A percentile compares a stretch with the other conserved stretches of the same genome.
phyloP scores from a whole-genome alignment of 768 basidiomycete species.

The Crucibulum laeve region DNA sequence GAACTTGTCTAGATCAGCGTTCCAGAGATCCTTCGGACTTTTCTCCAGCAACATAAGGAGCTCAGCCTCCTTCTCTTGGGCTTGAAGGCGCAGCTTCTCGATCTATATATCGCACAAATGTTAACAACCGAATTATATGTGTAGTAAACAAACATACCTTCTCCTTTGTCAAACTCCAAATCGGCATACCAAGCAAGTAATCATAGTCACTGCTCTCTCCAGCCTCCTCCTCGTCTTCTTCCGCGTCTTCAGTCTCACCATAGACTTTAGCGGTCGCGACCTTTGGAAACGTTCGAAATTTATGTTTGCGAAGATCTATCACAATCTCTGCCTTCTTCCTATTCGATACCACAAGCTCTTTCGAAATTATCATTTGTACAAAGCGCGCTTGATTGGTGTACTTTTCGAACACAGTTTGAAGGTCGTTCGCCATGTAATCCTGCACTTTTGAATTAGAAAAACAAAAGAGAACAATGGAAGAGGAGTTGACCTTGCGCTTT shows the following conservation, averaged over 20 bases:
- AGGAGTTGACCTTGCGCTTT: constrained; percentile 76
- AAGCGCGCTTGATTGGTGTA: constrained; percentile 95
- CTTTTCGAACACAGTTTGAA: constrained; percentile 78
- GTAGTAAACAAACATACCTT: constrained; percentile 48
- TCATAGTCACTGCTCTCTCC: constrained; percentile 61
- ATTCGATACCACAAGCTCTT: constrained; percentile 75
- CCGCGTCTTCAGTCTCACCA: constrained; percentile 56
- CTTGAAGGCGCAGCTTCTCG: constrained; percentile 76
- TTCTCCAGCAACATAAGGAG: constrained; percentile 73
- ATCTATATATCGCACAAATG: constrained; percentile 45
- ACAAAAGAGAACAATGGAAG: constrained; percentile 5
- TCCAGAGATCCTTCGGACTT: constrained; percentile 84
- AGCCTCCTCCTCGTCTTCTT: constrained; percentile 45
- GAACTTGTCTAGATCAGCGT: constrained; percentile 82
- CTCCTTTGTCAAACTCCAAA: constrained; percentile 92
- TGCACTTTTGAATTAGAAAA: constrained; percentile 24
- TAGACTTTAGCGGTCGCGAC: constrained; percentile 59
- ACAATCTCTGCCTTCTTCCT: constrained; percentile 89
- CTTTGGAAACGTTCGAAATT: constrained; percentile 94
- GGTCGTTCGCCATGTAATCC: constrained; percentile 82
- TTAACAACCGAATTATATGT: background rate
- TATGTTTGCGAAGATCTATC: constrained; percentile 70
- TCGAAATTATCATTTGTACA: constrained; percentile 92
- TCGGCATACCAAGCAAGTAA: constrained; percentile 92
- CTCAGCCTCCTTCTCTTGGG: constrained; percentile 78